Base-by-base conservation (phyloP, 1,284 basidiomycete genomes). In the Chiua sp. region DNA sequence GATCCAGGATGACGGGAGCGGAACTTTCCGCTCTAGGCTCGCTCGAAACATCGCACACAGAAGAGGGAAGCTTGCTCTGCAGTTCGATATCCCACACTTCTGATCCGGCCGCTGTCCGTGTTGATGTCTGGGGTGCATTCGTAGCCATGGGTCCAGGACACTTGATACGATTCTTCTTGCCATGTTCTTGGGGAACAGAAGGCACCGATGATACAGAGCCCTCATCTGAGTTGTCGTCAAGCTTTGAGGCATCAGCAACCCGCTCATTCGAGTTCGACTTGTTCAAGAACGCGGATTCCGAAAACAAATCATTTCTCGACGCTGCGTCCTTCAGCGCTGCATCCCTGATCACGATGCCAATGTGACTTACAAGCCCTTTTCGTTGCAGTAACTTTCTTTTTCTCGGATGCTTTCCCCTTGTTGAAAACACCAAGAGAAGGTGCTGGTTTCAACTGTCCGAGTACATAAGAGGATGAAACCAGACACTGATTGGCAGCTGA, bases 51-150 rank as follows among this genome's bases (percentile, higher is more conserved):
- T 56, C 51, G 51, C 51, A 20, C 51, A 46, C 55, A 60, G 65
- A 64, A 61, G 65, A 67, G 65, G 69, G 65, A 51, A 66, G 64
- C 56, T 69, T 61, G 57, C 69, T 73, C 22, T 82, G 79, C 16
- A 73, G 65, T 72, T 91, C 90, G 47, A 91, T 89, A 64, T 87
- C 86, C 90, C 89, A 91, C 26, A 85, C 66, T 26, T 84, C 77
- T 18, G 90, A 91, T 58, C 73, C 75, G 12, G 70, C 67, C 23
- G 16, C 26, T 6, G 44, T 47, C 26, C 37, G 26, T 26, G 35
- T 37, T 47, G 51, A 7, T 32, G 39, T 50, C 46, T 54, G 49
- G 22, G 53, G 22, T 46, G 30, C n/a, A 16, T 53, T 55, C 20
- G 47, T 20, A 28, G 23, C 33, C 2, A 55, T n/a, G 18, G 33